Evolutionary conservation across 441 rosid genomes (phyloP), one percentile per base, ranked within the genome.

Genomic region (Pelargonium myrrhifolium): DNA sequence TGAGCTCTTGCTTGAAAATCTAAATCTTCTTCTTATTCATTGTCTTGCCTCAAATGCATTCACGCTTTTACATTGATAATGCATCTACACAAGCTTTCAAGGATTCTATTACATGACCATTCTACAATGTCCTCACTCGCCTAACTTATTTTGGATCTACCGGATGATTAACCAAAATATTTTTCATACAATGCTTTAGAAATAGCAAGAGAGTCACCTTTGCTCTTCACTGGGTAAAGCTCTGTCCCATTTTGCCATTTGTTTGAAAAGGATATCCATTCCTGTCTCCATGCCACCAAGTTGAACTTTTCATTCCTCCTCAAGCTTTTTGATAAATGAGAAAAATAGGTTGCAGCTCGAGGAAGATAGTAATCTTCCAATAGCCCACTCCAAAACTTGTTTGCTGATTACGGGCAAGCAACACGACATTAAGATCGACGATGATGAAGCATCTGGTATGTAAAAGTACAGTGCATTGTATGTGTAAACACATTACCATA

Each of bases 311-410:
- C 72, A 14, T 87, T 80, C 37, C 78, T 75, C 78, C 40, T 66
- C 72, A 86, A 83, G 79, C 87, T 87, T 72, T 76, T 75, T 2
- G 71, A 72, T 80, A 89, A 59, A 69, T 72, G 73, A 65, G 43
- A 40, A 66, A 89, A 89, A 77, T 82, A 85, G 53, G 77, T 69
- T 7, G 75, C 68, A 22, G 88, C 92, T 62, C 89, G 78, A 12
- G 87, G 92, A 40, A 85, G 85, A 78, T 88, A 88, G 78, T 93
- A 93, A 72, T 80, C 86, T 76, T 81, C 74, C 60, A 93, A 78
- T 65, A 93, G 73, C 12, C 96, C 93, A 61, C 99, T 91, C 96
- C 96, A 91, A 39, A 88, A 91, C 74, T 93, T 93, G 87, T 93
- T 93, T 37, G 88, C 97, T 93, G 74, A 66, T 65, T 59, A 59